Conservation (phyloP, 2,329 filamentous ascomycete species). For the Boeremia lycopersici region DNA sequence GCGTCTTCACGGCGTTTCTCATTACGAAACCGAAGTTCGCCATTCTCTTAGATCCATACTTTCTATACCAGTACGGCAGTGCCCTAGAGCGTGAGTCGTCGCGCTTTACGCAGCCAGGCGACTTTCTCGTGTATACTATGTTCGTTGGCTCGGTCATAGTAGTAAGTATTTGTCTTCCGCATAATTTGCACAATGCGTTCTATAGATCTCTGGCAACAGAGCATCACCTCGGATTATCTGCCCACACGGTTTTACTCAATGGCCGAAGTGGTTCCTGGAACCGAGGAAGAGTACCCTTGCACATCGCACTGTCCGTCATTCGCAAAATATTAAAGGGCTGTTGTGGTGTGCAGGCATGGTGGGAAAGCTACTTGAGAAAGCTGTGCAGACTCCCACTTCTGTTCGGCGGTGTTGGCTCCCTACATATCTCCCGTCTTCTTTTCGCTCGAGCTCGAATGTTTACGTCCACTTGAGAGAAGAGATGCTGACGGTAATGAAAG, state of each 20-base stretch:
- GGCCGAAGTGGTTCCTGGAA: slow-evolving; percentile 63
- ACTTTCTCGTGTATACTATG: slow-evolving; percentile 79
- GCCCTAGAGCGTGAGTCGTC: slow-evolving; percentile 73
- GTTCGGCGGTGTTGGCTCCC: slow-evolving; percentile 66
- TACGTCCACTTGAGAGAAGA: slow-evolving; percentile 14
- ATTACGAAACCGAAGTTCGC: slow-evolving; percentile 61
- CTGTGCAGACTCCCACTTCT: slow-evolving; percentile 61
- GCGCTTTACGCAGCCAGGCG: slow-evolving; percentile 75
- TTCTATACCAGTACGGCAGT: slow-evolving; percentile 78
- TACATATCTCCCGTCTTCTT: slow-evolving; percentile 57
- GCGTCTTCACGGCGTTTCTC: slow-evolving; percentile 63
- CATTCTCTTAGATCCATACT: slow-evolving; percentile 76
- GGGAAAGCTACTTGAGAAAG: slow-evolving; percentile 60
- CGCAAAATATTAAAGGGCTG: slow-evolving; percentile 55
- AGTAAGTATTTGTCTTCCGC: slow-evolving; percentile 66
- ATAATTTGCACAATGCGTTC: slow-evolving; percentile 19
- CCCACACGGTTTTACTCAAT: slow-evolving; percentile 55
- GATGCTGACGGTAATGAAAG: slow-evolving; percentile 51
- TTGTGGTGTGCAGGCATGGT: slow-evolving; percentile 58
- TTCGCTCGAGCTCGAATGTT: slow-evolving; percentile 16
- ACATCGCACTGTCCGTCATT: slow-evolving; percentile 57
- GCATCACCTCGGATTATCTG: slow-evolving; percentile 65
- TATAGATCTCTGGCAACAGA: slow-evolving; percentile 21
- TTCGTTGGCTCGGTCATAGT: slow-evolving; percentile 75
- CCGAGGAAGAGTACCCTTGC: slow-evolving; percentile 60